Base-by-base conservation (phyloP, 108 stramenopile genomes). In the Schizochytrium sp. region DNA sequence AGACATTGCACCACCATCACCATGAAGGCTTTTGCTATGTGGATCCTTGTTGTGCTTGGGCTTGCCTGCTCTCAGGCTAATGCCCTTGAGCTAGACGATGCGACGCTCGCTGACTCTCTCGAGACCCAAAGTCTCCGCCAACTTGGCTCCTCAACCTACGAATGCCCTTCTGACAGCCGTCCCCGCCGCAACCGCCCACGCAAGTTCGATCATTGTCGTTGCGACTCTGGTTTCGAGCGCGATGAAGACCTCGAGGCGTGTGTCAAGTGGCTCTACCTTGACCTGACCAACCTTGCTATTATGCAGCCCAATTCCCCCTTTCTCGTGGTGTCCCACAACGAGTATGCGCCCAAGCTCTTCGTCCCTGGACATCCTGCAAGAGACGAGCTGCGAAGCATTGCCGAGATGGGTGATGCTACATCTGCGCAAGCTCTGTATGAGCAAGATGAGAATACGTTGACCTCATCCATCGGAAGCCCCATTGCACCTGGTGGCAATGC, bases 301-400 rank as follows among this genome's bases (percentile, higher is more conserved):
- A 90, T 89, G 42, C 90, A 91, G 55, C 90, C 88, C n/a, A 44
- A 89, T n/a, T 89, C 88, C 13, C 0, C 15, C 28, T 91, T 91
- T 56, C 87, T 89, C 56, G 90, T 91, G 19, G 45, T 91, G 38
- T 64, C 46, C 50, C 90, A 91, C 2, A 88, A 64, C 59, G 8
- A 72, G 7, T 28, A 91, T 38, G 61, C 89, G 55, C 13, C 44
- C 10, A 72, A 72, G 13, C 89, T 91, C 17, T 91, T 73, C 3
- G 53, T 72, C 12, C 17, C 42, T 46, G 88, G 88, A 5, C 19
- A 46, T 55, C 88, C 88, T 8, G 90, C 88, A 19, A 15, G 50
- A 0, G 28, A 40, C 50, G 76, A 53, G 0, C 76, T 83, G 8
- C 17, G 10, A 10, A n/a, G 13, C 0, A 5, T 83, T 49, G 76